Evolutionary conservation across 2,329 filamentous ascomycete species (phyloP).

Genomic region (Colletotrichum sp.): DNA sequence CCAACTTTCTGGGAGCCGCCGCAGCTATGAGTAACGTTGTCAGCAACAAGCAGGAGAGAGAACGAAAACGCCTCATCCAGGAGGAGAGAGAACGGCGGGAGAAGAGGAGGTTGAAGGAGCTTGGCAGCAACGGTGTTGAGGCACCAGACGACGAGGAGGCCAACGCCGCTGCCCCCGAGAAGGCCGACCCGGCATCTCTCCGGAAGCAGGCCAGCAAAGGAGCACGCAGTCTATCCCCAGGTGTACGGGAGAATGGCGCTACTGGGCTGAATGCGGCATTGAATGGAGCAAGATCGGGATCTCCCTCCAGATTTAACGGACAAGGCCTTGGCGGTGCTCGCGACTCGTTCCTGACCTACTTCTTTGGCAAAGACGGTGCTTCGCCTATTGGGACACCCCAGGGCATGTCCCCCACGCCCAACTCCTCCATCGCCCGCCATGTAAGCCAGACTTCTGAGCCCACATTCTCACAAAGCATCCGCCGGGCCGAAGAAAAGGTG

Average conservation of each 20-base stretch:
- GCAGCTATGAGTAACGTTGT: constrained; percentile 98
- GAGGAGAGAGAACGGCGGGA: constrained; percentile 90
- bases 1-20: constrained; percentile 95
- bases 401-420: constrained; percentile 43
- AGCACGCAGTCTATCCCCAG: constrained; percentile 82
- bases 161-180: constrained; percentile 48
- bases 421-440: constrained; percentile 60
- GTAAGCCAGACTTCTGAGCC: constrained; percentile 81
- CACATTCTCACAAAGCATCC: constrained; percentile 82
- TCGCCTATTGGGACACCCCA: constrained; percentile 41
- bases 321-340: constrained; percentile 68
- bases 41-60: constrained; percentile 90
- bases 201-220: constrained; percentile 66
- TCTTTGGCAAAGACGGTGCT: constrained; percentile 93
- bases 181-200: constrained; percentile 48
- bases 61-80: constrained; percentile 78
- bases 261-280: constrained; percentile 67
- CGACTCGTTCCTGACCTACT: constrained; percentile 97
- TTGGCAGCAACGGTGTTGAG: constrained; percentile 79
- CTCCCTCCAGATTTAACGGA: constrained; percentile 66
- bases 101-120: constrained; percentile 80
- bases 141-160: constrained; percentile 69
- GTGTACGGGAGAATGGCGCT: constrained; percentile 71
- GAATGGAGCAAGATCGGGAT: constrained; percentile 68
- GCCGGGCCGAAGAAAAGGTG: constrained; percentile 68